Base-by-base conservation (phyloP, 2,329 filamentous ascomycete species). In the Paraphoma chrysanthemicola region DNA sequence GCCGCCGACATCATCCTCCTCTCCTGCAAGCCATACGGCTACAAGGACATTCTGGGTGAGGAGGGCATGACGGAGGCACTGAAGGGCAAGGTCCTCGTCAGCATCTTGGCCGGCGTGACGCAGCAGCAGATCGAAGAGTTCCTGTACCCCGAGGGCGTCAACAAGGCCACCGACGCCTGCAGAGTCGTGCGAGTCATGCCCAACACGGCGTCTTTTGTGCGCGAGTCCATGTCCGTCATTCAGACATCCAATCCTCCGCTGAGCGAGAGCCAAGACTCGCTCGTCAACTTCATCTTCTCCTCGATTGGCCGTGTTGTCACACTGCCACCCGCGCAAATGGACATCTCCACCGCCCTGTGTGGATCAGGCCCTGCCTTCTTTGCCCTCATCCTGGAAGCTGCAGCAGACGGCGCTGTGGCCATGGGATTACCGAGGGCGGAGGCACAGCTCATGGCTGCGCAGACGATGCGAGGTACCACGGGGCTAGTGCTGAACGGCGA, bases 141-240 rank as follows among this genome's bases (percentile, higher is more conserved):
- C 31, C 77, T 94, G 11, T 88, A 90, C 68, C 72, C 72, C 0
- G 83, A 83, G 28, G 78, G 80, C 9, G 77, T 83, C 17, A 59
- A 60, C 9, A 68, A 67, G 39, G 80, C 82, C 38, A 67, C 67
- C n/a, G 76, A 78, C 39, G 65, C 66, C n/a, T 90, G 86, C 76
- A 81, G 85, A 42, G 83, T 95, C 44, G 88, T 96, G 4, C 84
- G 92, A 31, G 91, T 90, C 52, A 92, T 96, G 86, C 92, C 92
- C 66, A 96, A 96, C 80, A 93, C 90, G 0, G 91, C 92, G 10
- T 88, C 88, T 28, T 83, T 91, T 47, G 89, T 96, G 55, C 81
- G 91, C 45, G 89, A 96, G 77, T 88, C 86, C 65, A 95, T 95
- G 90, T 94, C 81, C 8, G 82, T 95, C 51, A 89, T 96, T 64